A percentile compares a stretch with the other conserved stretches of the same genome.
Evolutionary conservation across 2,329 filamentous ascomycete genomes (phyloP).

Genomic region (Aspergillus versicolor): DNA sequence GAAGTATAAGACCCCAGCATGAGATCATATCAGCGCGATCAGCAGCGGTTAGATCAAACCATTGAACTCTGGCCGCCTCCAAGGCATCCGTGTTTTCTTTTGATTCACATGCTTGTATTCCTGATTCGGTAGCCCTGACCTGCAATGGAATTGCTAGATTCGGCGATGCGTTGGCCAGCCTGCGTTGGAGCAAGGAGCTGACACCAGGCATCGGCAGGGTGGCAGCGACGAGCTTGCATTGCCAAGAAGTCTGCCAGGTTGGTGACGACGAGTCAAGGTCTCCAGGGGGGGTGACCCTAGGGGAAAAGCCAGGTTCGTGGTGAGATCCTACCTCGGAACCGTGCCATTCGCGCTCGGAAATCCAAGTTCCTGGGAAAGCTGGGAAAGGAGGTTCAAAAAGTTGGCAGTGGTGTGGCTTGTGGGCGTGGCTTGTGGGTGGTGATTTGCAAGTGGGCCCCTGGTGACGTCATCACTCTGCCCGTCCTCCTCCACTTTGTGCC

Average conservation of each 20-base stretch:
- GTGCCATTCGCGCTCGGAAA: background rate
- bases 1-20: background rate
- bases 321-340: background rate
- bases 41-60: background rate
- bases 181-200: background rate
- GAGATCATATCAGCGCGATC: slow-evolving; percentile 1
- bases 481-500: background rate
- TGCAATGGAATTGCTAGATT: background rate
- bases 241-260: background rate
- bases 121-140: background rate
- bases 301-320: background rate
- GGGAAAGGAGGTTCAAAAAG: too few relatives aligned
- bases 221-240: background rate
- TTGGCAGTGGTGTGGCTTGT: background rate
- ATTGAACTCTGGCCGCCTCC: background rate
- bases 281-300: background rate
- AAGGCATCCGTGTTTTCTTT: background rate
- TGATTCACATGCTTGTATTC: background rate
- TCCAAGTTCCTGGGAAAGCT: background rate
- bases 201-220: background rate
- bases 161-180: background rate
- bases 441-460: background rate
- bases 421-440: background rate
- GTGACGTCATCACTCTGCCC: slow-evolving; percentile 2
- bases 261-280: background rate